Conservation (phyloP, 306 rosid species). For the Quercus cerris region DNA sequence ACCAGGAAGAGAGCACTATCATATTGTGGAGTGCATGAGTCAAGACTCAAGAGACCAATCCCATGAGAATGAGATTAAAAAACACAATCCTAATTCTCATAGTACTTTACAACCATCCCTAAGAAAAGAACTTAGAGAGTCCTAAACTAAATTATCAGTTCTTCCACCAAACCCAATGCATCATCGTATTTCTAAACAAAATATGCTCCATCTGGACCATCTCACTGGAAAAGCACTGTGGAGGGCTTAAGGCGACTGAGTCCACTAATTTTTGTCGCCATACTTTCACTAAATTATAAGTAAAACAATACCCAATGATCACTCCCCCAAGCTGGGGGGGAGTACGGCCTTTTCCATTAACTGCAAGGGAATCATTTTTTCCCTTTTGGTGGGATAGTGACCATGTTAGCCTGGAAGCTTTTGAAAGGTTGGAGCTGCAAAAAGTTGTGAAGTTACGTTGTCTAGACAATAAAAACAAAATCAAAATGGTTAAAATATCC, state of each 20-base stretch:
- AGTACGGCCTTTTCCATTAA: not conserved
- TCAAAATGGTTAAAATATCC: not conserved
- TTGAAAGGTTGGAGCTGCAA: not conserved
- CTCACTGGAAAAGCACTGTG: not conserved
- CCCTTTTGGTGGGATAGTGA: constrained; percentile 1
- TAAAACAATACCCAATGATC: not conserved
- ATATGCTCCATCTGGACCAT: not conserved
- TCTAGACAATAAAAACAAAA: not conserved
- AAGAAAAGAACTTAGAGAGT: not conserved
- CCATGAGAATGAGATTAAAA: too few species aligned
- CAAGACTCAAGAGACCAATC: too few species aligned
- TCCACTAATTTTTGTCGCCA: not conserved
- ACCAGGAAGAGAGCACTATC: too few species aligned
- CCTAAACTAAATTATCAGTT: not conserved
- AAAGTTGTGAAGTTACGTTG: not conserved
- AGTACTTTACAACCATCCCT: too few species aligned
- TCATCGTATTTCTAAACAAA: not conserved
- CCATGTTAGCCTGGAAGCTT: not conserved
- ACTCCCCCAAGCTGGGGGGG: constrained; percentile 7
- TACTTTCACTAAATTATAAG: not conserved
- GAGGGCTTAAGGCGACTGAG: not conserved
- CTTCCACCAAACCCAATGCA: not conserved
- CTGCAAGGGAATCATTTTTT: not conserved
- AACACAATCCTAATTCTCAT: too few species aligned
- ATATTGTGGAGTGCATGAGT: too few species aligned